Evolutionary conservation across 2,329 filamentous ascomycete genomes (phyloP).

Genomic region (Calonectria hongkongensis): DNA sequence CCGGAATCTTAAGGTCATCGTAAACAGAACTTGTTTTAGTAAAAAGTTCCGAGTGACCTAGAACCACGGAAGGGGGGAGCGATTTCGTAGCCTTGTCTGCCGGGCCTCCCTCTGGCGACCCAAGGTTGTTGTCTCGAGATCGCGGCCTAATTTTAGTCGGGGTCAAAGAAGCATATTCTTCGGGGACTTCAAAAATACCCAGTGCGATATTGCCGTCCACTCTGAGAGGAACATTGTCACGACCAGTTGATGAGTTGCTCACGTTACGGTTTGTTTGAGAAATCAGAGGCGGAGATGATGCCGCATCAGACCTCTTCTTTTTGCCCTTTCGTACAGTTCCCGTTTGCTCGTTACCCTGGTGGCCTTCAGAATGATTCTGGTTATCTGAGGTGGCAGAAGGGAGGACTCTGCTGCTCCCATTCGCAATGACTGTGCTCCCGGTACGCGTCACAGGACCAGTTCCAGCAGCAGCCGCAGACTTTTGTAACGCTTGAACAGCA

Average conservation of each 20-base stretch:
- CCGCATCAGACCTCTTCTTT: slow-evolving; percentile 38
- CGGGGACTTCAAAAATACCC: slow-evolving; percentile 16
- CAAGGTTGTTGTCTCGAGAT: slow-evolving; percentile 44
- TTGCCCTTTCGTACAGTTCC: slow-evolving; percentile 24
- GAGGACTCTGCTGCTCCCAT: slow-evolving; percentile 35
- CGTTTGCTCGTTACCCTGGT: not conserved
- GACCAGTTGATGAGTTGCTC: not conserved
- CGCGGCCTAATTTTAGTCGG: slow-evolving; percentile 46
- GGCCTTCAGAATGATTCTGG: not conserved
- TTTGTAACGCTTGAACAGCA: slow-evolving; percentile 55
- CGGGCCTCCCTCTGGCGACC: slow-evolving; percentile 34
- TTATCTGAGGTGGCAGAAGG: not conserved
- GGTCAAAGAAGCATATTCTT: slow-evolving; percentile 43
- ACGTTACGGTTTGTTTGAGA: slow-evolving; percentile 1
- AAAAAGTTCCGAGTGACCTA: slow-evolving; percentile 45
- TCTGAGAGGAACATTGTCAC: not conserved
- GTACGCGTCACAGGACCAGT: slow-evolving; percentile 23
- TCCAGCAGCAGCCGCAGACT: slow-evolving; percentile 55
- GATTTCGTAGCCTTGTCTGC: slow-evolving; percentile 46
- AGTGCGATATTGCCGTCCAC: slow-evolving; percentile 28
- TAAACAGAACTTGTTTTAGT: slow-evolving; percentile 19
- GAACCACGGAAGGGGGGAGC: slow-evolving; percentile 48
- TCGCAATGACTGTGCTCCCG: slow-evolving; percentile 36
- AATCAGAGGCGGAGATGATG: not conserved
- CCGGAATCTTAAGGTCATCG: slow-evolving; percentile 20